Evolutionary conservation across 495 filamentous ascomycete genomes (phyloP).

Genomic region (Hapsidospora chrysogenum): DNA sequence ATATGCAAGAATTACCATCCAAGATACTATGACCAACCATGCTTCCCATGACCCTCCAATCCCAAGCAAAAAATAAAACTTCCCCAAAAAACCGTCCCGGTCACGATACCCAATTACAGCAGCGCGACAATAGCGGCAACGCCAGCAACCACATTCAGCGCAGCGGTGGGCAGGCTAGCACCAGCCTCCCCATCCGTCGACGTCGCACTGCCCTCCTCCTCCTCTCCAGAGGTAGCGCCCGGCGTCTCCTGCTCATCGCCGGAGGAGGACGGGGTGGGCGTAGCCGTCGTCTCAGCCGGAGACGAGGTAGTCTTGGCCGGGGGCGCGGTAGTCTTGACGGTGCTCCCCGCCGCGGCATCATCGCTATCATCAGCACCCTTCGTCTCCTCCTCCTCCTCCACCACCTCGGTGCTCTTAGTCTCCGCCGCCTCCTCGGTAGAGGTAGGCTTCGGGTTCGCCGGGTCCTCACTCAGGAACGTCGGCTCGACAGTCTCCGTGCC

Average conservation of each 20-base stretch:
- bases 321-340: background rate
- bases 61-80: too few species aligned
- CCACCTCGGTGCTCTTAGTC: background rate
- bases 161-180: slow-evolving; percentile 1
- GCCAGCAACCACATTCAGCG: background rate
- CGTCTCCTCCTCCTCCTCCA: background rate
- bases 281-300: background rate
- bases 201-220: background rate
- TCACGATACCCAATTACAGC: too few species aligned
- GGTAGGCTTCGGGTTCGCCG: slow-evolving; percentile 83
- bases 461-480: slow-evolving; percentile 25
- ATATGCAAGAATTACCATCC: too few species aligned
- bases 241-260: background rate
- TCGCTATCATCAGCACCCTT: background rate
- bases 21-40: too few species aligned
- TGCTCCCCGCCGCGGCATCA: too few species aligned
- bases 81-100: too few species aligned
- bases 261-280: background rate
- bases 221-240: too few species aligned
- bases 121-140: background rate
- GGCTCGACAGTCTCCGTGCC: slow-evolving; percentile 38
- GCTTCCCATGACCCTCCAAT: too few species aligned
- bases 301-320: background rate
- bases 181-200: background rate
- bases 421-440: slow-evolving; percentile 87